Percentiles rank a stretch among this genome's conserved stretches.
These are phyloP conservation scores for Cucurbita argyrosperma DNA, from an alignment of 306 rosid species.

Conservation along the genomic window DNA sequence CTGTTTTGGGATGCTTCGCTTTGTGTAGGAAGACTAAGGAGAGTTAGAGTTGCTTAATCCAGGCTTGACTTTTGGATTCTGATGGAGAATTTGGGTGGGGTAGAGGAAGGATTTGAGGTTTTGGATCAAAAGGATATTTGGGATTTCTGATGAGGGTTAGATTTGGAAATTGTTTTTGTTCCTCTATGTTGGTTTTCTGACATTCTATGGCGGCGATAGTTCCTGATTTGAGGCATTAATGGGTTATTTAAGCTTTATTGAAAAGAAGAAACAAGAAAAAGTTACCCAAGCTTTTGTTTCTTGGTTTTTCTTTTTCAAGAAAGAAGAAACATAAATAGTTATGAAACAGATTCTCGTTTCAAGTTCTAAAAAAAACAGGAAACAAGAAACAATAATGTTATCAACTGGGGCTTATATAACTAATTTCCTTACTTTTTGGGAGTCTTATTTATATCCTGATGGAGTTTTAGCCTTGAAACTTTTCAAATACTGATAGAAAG, in stretches of 20 bases:
- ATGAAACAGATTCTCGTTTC: too few relatives aligned
- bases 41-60: background rate
- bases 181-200: too few relatives aligned
- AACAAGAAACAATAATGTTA: too few relatives aligned
- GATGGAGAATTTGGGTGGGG: background rate
- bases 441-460: background rate
- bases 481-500: background rate
- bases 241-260: too few relatives aligned
- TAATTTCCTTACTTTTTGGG: background rate
- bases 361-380: too few relatives aligned
- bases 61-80: background rate
- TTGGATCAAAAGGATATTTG: background rate
- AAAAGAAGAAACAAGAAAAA: too few relatives aligned
- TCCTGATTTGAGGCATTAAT: too few relatives aligned
- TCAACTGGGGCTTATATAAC: background rate
- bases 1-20: constrained; percentile 61
- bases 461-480: background rate
- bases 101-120: background rate
- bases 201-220: too few relatives aligned
- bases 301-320: too few relatives aligned
- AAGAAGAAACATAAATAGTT: too few relatives aligned
- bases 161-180: too few relatives aligned
- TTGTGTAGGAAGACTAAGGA: constrained; percentile 42
- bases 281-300: too few relatives aligned
- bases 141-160: background rate